A percentile compares a stretch with the other conserved stretches of the same genome.
Evolutionary conservation across 371 early-diverging fungal genomes (phyloP).

Genomic region (Apophysomyces variabilis): DNA sequence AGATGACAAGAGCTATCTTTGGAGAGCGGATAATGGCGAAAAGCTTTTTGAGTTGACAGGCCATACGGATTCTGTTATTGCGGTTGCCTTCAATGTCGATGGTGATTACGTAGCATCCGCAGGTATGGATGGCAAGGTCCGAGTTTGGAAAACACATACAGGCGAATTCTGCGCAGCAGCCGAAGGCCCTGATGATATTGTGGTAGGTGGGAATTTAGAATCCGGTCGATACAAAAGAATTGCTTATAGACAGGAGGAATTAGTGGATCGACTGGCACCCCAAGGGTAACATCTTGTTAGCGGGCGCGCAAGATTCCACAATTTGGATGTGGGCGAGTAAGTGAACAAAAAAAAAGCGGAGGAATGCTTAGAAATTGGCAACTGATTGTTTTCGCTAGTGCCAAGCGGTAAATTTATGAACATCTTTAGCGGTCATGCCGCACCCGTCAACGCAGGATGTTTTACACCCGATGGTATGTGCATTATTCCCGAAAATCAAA

Average conservation of each 20-base stretch:
- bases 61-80: slow-evolving; percentile 90
- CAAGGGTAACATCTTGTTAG: slow-evolving; percentile 87
- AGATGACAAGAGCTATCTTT: slow-evolving; percentile 91
- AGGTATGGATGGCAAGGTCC: slow-evolving; percentile 93
- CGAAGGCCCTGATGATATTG: slow-evolving; percentile 93
- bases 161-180: slow-evolving; percentile 68
- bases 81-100: slow-evolving; percentile 83
- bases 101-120: slow-evolving; percentile 90
- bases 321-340: slow-evolving; percentile 94
- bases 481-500: neutral
- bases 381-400: slow-evolving; percentile 38
- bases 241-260: neutral
- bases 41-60: slow-evolving; percentile 61
- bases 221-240: neutral
- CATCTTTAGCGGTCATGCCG: slow-evolving; percentile 90
- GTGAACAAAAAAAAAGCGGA: slow-evolving; percentile 15
- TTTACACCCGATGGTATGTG: slow-evolving; percentile 88
- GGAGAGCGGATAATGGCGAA: slow-evolving; percentile 88
- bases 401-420: slow-evolving; percentile 91
- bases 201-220: slow-evolving; percentile 45
- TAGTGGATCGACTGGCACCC: slow-evolving; percentile 97
- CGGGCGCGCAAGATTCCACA: slow-evolving; percentile 86
- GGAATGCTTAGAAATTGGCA: neutral
- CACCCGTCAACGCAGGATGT: slow-evolving; percentile 82
- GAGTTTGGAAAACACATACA: slow-evolving; percentile 75